Evolutionary conservation across 2,329 filamentous ascomycete species (phyloP).

Genomic region (Fusarium phyllophilum): DNA sequence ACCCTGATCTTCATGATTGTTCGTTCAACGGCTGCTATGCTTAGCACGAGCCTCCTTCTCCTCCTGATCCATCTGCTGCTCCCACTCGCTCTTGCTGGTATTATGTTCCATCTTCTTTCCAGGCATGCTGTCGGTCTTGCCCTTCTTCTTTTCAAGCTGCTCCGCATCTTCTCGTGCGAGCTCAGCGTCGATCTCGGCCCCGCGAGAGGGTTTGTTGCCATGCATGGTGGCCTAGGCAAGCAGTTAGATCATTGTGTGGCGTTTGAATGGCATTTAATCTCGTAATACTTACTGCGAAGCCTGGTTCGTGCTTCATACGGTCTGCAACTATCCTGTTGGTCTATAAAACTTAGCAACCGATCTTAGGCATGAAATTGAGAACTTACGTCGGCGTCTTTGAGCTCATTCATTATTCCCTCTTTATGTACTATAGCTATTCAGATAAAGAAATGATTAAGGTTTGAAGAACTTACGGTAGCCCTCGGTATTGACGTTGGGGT

Average conservation of each 20-base stretch:
- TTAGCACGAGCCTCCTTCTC: background rate
- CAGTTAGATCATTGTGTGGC: background rate
- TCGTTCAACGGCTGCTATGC: background rate
- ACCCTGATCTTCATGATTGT: background rate
- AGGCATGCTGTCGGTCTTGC: constrained; percentile 9
- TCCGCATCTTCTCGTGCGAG: constrained; percentile 26
- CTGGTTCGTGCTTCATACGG: constrained; percentile 26
- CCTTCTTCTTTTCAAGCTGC: constrained; percentile 10
- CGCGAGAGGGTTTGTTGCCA: constrained; percentile 22
- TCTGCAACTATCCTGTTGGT: constrained; percentile 12
- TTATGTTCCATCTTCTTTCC: constrained; percentile 12
- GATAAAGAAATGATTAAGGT: rapidly evolving
- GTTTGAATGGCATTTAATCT: rapidly evolving
- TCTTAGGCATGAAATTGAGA: rapidly evolving
- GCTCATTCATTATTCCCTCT: constrained; percentile 26
- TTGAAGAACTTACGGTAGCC: constrained; percentile 12
- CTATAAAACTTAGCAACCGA: background rate
- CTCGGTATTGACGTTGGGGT: constrained; percentile 12
- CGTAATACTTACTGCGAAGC: constrained; percentile 2
- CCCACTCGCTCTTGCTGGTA: background rate
- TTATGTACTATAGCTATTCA: constrained; percentile 4
- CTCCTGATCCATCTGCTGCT: background rate
- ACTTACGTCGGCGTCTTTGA: constrained; percentile 12
- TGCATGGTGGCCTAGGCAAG: constrained; percentile 19
- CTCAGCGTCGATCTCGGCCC: constrained; percentile 18